Percentiles rank a stretch among this genome's conserved stretches.
Conservation (phyloP, 257 asterid species). For the Haberlea rhodopensis region DNA sequence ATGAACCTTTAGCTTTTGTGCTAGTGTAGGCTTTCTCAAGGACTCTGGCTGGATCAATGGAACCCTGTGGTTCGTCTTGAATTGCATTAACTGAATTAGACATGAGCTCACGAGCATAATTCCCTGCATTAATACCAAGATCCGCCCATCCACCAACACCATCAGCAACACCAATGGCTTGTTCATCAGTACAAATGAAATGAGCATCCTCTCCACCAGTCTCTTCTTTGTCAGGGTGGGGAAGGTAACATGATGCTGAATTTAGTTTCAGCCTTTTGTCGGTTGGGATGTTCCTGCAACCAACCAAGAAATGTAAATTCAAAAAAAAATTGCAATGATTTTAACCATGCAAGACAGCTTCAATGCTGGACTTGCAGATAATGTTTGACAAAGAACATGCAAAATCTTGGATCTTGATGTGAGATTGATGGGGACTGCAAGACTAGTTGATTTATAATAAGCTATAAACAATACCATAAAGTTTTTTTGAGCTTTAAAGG, state of each 20-base stretch:
- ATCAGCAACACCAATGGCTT: slow-evolving; percentile 93
- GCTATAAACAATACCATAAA: not conserved
- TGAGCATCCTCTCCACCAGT: slow-evolving; percentile 99
- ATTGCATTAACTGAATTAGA: slow-evolving; percentile 68
- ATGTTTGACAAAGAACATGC: not conserved
- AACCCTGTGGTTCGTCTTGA: slow-evolving; percentile 76
- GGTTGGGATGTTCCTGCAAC: slow-evolving; percentile 52
- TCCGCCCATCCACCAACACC: slow-evolving; percentile 99
- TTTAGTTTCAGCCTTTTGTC: slow-evolving; percentile 64
- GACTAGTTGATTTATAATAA: not conserved
- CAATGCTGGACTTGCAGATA: not conserved
- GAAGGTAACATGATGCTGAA: slow-evolving; percentile 87
- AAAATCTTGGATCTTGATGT: not conserved
- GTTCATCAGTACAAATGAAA: slow-evolving; percentile 73
- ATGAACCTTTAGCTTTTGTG: slow-evolving; percentile 80
- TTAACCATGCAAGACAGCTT: not conserved
- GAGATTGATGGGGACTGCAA: not conserved
- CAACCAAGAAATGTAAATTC: slow-evolving; percentile 20
- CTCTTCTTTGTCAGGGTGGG: slow-evolving; percentile 97
- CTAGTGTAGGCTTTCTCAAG: slow-evolving; percentile 75
- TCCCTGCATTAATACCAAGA: slow-evolving; percentile 77
- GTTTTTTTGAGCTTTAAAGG: not conserved
- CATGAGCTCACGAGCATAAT: slow-evolving; percentile 93
- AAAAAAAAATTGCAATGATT: slow-evolving; percentile 13
- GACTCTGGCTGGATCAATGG: slow-evolving; percentile 78